Base-by-base conservation (phyloP, 129 eudicot species). In the Lonicera japonica region DNA sequence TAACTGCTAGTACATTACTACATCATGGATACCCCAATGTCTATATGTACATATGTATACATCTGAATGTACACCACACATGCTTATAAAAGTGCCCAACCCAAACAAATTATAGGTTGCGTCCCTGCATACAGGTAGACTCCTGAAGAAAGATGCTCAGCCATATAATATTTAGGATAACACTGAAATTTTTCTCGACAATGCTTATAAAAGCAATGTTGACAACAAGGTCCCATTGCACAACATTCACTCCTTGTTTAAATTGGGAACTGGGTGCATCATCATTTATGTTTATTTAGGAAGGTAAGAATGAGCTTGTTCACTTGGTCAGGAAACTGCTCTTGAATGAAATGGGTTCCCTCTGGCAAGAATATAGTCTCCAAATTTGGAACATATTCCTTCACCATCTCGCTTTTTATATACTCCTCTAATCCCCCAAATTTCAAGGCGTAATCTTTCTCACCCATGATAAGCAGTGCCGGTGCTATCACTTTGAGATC, bases 281-380 rank as follows among this genome's bases (percentile, higher is more conserved):
- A 75, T 67, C 41, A 75, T 9, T 58, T 38, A 60, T 68, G 90
- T 56, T 70, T 80, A 20, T 8, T 19, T 50, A 76, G 83, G 62
- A 83, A 83, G 36, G 46, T 21, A 41, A 83, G 17, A 29, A 83
- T 67, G 43, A 72, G 75, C 11, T 13, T 50, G 73, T 83, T 79
- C n/a, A 80, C 63, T 60, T 75, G 45, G 23, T 76, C 73, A 7
- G 80, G 83, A 24, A 72, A 72, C 58, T 79, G 80, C 69, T 79
- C 85, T 57, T 79, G 89, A 60, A 79, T 70, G 23, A 80, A 80
- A 75, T 80, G 78, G 60, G 63, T 71, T 63, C 85, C 81, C 56
- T 59, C 76, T 0, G 79, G 60, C 52, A 82, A 17, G 46, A 55
- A 79, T 20, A 41, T 73, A 0, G 61, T 64, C 63, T 82, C 84